Conservation (phyloP, 257 asterid genomes). For the Solanum chaucha region DNA sequence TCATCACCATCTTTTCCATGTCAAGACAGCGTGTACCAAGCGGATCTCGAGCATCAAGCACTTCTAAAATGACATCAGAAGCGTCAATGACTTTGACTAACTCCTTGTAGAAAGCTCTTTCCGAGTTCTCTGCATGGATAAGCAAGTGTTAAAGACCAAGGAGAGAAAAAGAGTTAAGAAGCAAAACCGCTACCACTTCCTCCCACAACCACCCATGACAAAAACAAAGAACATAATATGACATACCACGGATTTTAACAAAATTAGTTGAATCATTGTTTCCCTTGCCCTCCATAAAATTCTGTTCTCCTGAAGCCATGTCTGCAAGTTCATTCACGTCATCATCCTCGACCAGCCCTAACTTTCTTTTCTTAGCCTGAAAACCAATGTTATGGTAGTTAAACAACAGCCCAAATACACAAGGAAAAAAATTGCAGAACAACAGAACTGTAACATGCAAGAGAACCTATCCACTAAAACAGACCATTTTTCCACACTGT, state of each 20-base stretch:
- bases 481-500: background rate
- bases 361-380: slow-evolving; percentile 69
- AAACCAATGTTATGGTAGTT: background rate
- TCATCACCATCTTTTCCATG: slow-evolving; percentile 87
- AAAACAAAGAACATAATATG: background rate
- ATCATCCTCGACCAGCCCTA: slow-evolving; percentile 65
- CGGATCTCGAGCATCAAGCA: slow-evolving; percentile 98
- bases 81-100: slow-evolving; percentile 83
- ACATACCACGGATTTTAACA: slow-evolving; percentile 47
- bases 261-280: slow-evolving; percentile 15
- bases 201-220: background rate
- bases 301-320: slow-evolving; percentile 20
- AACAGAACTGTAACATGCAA: background rate
- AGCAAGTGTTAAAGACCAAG: background rate
- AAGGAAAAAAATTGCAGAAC: background rate
- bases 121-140: slow-evolving; percentile 46
- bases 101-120: slow-evolving; percentile 85
- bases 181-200: background rate
- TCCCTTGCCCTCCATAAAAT: slow-evolving; percentile 17
- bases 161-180: background rate
- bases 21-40: slow-evolving; percentile 84
- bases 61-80: slow-evolving; percentile 92
- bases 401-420: background rate
- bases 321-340: slow-evolving; percentile 15
- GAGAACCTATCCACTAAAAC: background rate